Base-by-base conservation (phyloP, 176 grass and related monocot species). In the Hordeum vulgare region DNA sequence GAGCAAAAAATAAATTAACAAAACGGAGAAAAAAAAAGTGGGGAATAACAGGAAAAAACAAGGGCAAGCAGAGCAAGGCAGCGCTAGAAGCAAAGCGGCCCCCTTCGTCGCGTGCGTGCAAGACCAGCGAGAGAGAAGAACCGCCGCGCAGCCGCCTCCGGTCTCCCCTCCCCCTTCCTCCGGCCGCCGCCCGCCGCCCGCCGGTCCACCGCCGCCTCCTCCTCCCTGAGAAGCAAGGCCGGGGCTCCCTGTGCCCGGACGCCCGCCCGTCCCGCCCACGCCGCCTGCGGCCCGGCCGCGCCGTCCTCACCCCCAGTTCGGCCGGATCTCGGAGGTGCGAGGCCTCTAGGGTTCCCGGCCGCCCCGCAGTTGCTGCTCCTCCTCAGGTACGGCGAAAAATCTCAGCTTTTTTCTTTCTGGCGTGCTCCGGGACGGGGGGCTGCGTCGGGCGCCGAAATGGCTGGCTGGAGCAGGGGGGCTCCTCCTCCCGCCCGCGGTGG, bases 261-360 rank as follows among this genome's bases (percentile, higher is more conserved):
- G 20, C 8, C 37, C 39, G 17, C 18, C 42, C 11, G 40, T 53
- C 33, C 27, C 1, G 15, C 58, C 27, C 7, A 62, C 9, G 28
- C 59, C 41, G 14, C 9, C 59, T n/a, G 60, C 21, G 60, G 34
- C 81, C 41, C 18, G 81, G 40, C 36, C 61, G 37, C 18, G 7
- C 25, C 20, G 2, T 45, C 39, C n/a, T 26, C 25, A 1, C 58
- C 23, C 47, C 35, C 23, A 14, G 74, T 56, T 69, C 11, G 33
- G 17, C 83, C 62, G 83, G 83, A 85, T 77, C 83, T 85, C 41
- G 83, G 13, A 8, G 5, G 29, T 26, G 53, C 47, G 24, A 39
- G 8, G 21, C 7, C 26, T 45, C 20, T 51, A 61, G 54, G 81
- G 59, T 53, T 35, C 60, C 26, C 20, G 5, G 5, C 3, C 8